phyloP scores from a whole-genome alignment of 805 yeast species.

The Ogataea pignaliae region DNA sequence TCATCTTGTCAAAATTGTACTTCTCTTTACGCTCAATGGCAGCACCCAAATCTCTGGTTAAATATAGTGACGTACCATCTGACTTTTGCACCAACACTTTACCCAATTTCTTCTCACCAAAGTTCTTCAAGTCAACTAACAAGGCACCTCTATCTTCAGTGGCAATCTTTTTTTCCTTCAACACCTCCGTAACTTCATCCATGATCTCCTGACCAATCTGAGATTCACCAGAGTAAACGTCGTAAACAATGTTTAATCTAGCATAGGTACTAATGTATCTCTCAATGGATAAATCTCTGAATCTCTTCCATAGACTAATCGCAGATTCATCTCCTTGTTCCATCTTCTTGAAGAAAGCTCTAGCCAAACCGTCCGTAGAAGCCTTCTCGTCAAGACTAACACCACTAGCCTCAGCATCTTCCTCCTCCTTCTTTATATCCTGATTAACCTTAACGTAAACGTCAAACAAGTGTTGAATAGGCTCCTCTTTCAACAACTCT shows the following conservation, averaged over 20 bases:
- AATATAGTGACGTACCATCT: slow-evolving; percentile 90
- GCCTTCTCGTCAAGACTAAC: slow-evolving; percentile 41
- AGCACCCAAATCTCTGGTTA: slow-evolving; percentile 96
- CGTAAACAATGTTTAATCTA: slow-evolving; percentile 85
- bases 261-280: slow-evolving; percentile 85
- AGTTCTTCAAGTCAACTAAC: slow-evolving; percentile 77
- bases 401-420: slow-evolving; percentile 46
- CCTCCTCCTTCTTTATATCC: slow-evolving; percentile 65
- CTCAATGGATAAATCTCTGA: slow-evolving; percentile 86
- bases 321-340: slow-evolving; percentile 90
- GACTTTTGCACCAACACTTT: slow-evolving; percentile 89
- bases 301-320: slow-evolving; percentile 71
- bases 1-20: slow-evolving; percentile 89
- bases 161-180: slow-evolving; percentile 65
- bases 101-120: slow-evolving; percentile 82
- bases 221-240: slow-evolving; percentile 92
- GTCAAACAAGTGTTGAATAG: slow-evolving; percentile 91
- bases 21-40: slow-evolving; percentile 85
- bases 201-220: slow-evolving; percentile 76
- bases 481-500: slow-evolving; percentile 64
- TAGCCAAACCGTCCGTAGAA: slow-evolving; percentile 76
- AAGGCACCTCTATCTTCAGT: slow-evolving; percentile 89
- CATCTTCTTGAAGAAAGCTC: slow-evolving; percentile 83
- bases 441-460: slow-evolving; percentile 86
- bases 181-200: slow-evolving; percentile 56